A percentile compares a stretch with the other conserved stretches of the same genome.
Evolutionary conservation across 2,329 filamentous ascomycete genomes (phyloP).

Genomic region (Diplodia corticola): DNA sequence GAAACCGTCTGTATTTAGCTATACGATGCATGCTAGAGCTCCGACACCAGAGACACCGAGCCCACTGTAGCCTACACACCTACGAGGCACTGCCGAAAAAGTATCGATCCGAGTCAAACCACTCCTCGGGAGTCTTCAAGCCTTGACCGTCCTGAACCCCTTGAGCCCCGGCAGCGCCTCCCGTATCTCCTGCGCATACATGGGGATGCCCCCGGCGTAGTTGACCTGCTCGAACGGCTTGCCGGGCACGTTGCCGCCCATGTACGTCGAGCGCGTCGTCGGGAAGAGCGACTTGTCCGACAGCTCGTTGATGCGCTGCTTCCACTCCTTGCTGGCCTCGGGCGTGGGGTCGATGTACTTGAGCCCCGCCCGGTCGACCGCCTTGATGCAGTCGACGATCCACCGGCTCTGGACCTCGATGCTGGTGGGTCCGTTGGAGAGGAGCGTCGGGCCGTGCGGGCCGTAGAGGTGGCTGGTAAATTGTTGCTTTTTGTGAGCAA

Average conservation of each 20-base stretch:
- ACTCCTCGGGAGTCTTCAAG: not conserved
- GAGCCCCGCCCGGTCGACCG: conserved; percentile 31
- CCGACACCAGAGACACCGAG: too few species aligned
- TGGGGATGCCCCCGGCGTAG: conserved; percentile 43
- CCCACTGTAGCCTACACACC: too few species aligned
- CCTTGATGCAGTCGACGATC: conserved; percentile 40
- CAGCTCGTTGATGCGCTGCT: conserved; percentile 41
- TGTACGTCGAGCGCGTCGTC: conserved; percentile 40
- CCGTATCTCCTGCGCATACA: conserved; percentile 43
- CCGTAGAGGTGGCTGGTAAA: conserved; percentile 38
- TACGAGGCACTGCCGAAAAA: too few species aligned
- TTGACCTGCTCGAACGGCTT: conserved; percentile 45
- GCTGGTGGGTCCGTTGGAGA: conserved; percentile 45
- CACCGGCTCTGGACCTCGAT: conserved; percentile 45
- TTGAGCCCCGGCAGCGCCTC: conserved; percentile 37
- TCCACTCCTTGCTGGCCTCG: conserved; percentile 45
- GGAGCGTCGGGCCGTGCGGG: conserved; percentile 46
- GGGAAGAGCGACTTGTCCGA: conserved; percentile 46
- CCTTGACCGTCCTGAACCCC: conserved; percentile 29
- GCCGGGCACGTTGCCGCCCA: conserved; percentile 50
- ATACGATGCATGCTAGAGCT: too few species aligned
- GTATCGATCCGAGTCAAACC: too few species aligned
- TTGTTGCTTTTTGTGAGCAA: too few species aligned
- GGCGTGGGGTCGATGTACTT: conserved; percentile 38
- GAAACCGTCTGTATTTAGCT: too few species aligned